Evolutionary conservation across 768 basidiomycete genomes (phyloP), one percentile per base, ranked within the genome.

Genomic region (Clitopilus hobsonii): DNA sequence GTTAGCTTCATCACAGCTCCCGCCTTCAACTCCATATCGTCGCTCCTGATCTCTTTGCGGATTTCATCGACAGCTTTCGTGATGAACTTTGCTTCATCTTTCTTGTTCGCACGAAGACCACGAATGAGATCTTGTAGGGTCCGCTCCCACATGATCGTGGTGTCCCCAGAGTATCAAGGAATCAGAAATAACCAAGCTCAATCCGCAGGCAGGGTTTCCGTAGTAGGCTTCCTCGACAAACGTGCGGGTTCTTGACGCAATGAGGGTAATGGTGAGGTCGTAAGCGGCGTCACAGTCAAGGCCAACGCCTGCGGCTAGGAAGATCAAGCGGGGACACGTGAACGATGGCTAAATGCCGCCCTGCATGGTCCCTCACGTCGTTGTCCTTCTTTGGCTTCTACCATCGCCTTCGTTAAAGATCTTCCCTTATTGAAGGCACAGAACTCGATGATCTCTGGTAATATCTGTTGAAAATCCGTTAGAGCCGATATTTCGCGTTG

Each of bases 21-120:
- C 0, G 94, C 94, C 72, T 99, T 99, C 61, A 98, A 79, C 60
- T 92, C 93, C 92, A 98, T 96, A 66, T 98, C 97, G 63, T 92
- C 92, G 65, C 82, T 83, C 73, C 85, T 89, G 66, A 98, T 85
- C 74, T 99, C 97, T 56, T 81, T 79, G 61, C 92, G 78, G 63
- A 97, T 96, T 75, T 98, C 97, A 53, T 92, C 87, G n/a, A 98
- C 85, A 5, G 94, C 94, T 63, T 89, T 88, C 0, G 88, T 84
- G 61, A 98, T 91, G 70, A 98, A 97, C 68, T 88, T 90, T 64
- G 85, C 77, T 70, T 96, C 91, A 76, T 95, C 91, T 63, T 85
- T 85, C 79, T 95, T 97, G 79, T 95, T 95, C 48, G 95, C 92
- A 51, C 97, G 86, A 58, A 99, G 80, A 47, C 95, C 97, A 61